Conservation (phyloP, 2,329 filamentous ascomycete species). For the Sporothrix euskadiensis region DNA sequence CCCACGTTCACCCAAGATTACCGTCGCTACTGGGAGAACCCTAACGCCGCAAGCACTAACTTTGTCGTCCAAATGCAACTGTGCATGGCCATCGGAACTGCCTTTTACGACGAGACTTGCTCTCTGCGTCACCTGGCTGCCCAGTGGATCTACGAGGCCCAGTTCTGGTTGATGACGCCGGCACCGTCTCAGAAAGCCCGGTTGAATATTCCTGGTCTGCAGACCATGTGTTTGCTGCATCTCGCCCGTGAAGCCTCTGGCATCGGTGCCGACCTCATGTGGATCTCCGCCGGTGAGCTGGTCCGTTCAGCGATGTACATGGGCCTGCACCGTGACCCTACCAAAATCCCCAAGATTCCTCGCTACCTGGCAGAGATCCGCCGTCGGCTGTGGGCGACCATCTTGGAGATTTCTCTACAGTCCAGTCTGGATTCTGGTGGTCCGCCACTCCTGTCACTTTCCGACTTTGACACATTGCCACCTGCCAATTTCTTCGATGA, state of each 20-base stretch:
- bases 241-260: slow-evolving; percentile 49
- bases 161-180: slow-evolving; percentile 49
- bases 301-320: slow-evolving; percentile 51
- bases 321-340: slow-evolving; percentile 54
- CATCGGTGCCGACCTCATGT: slow-evolving; percentile 50
- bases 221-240: slow-evolving; percentile 54
- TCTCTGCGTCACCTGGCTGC: slow-evolving; percentile 47
- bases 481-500: slow-evolving; percentile 55
- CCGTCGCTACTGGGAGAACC: slow-evolving; percentile 50
- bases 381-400: slow-evolving; percentile 40
- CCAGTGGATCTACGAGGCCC: slow-evolving; percentile 56
- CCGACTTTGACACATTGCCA: slow-evolving; percentile 51
- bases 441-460: slow-evolving; percentile 46
- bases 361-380: slow-evolving; percentile 49
- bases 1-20: slow-evolving; percentile 60
- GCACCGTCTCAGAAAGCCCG: slow-evolving; percentile 50
- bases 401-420: slow-evolving; percentile 51
- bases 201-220: slow-evolving; percentile 51
- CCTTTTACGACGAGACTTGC: slow-evolving; percentile 49
- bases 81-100: slow-evolving; percentile 53
- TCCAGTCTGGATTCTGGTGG: slow-evolving; percentile 50
- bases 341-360: slow-evolving; percentile 40
- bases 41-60: slow-evolving; percentile 42
- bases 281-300: slow-evolving; percentile 49
- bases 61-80: slow-evolving; percentile 58